phyloP scores from a whole-genome alignment of 2,329 filamentous ascomycete species.

The Didymella exigua region DNA sequence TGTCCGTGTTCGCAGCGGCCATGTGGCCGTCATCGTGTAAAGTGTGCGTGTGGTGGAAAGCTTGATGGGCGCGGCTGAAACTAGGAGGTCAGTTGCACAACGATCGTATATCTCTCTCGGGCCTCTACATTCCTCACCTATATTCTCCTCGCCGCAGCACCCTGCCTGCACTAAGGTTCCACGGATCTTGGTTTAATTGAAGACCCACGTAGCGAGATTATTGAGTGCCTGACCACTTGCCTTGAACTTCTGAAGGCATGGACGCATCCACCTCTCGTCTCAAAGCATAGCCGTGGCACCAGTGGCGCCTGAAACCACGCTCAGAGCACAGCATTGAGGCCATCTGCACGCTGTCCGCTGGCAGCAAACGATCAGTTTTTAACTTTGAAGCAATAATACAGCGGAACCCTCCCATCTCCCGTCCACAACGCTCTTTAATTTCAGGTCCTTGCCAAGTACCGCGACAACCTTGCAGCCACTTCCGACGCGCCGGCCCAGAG shows the following conservation, averaged over 20 bases:
- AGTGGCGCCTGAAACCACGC: conserved; percentile 34
- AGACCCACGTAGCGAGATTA: conserved; percentile 21
- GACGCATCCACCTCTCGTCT: conserved; percentile 25
- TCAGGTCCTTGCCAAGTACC: conserved; percentile 31
- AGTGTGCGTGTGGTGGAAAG: conserved; percentile 26
- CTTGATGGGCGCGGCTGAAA: conserved; percentile 37
- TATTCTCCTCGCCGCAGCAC: background rate
- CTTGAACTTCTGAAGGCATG: conserved; percentile 11
- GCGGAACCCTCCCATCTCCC: conserved; percentile 10
- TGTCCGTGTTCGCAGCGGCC: conserved; percentile 34
- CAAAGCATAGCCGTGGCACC: conserved; percentile 28
- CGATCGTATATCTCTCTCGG: conserved; percentile 4
- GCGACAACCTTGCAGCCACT: conserved; percentile 21
- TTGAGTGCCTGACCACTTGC: conserved; percentile 18
- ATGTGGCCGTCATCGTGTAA: conserved; percentile 34
- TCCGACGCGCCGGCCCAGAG: conserved; percentile 6
- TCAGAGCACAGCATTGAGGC: conserved; percentile 11
- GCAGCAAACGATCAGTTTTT: conserved; percentile 8
- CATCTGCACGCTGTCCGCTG: conserved; percentile 20
- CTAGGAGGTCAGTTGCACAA: conserved; percentile 16
- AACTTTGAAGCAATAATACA: conserved; percentile 7
- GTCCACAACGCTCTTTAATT: conserved; percentile 24
- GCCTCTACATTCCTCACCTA: conserved; percentile 12
- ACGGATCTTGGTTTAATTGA: conserved; percentile 13
- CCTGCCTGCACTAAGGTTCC: background rate